Base-by-base conservation (phyloP, 2,329 filamentous ascomycete species). In the Fusarium dimerum region DNA sequence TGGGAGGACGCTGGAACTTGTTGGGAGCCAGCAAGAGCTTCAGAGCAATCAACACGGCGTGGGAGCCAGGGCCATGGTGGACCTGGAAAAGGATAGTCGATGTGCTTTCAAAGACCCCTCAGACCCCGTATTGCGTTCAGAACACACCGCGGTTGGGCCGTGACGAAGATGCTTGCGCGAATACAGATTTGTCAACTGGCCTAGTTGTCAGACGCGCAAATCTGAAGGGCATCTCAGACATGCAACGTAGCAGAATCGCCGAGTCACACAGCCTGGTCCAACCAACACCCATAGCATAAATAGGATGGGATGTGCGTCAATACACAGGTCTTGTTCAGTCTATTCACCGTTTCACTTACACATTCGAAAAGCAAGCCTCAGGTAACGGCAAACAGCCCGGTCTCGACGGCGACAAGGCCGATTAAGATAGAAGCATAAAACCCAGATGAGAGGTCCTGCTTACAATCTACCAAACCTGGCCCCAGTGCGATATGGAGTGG, bases 61-160 rank as follows among this genome's bases (percentile, higher is more conserved):
- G 56, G 36, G 52, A 43, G 44, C 43, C 41, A 42, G 52, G 57
- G 48, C 48, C 42, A 30, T 16, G 29, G 57, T 58, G 57, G 57
- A 46, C 47, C 58, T 59, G 32, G 51, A 45, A 40, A 45, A 51
- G 47, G 45, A 60, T 26, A 50, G 52, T 53, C 38, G 58, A 60
- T 59, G 49, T 52, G 48, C 43, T 54, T 45, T 41, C 18, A 30
- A 44, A 34, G 45, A 42, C 45, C 45, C 47, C 41, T 49, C 44
- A 40, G 41, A 56, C 43, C 50, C 47, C 59, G 57, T 49, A 56
- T 45, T 47, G 55, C 50, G 54, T 32, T 38, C 16, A 47, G 46
- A 49, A 57, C 59, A 53, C 56, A 60, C 59, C 59, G 59, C 56
- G 53, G 59, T 61, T 61, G 49, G 56, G 59, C 59, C 59, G 59